Evolutionary conservation across 257 asterid genomes (phyloP), one percentile per base, ranked within the genome.

Genomic region (Ophiorrhiza pumila): DNA sequence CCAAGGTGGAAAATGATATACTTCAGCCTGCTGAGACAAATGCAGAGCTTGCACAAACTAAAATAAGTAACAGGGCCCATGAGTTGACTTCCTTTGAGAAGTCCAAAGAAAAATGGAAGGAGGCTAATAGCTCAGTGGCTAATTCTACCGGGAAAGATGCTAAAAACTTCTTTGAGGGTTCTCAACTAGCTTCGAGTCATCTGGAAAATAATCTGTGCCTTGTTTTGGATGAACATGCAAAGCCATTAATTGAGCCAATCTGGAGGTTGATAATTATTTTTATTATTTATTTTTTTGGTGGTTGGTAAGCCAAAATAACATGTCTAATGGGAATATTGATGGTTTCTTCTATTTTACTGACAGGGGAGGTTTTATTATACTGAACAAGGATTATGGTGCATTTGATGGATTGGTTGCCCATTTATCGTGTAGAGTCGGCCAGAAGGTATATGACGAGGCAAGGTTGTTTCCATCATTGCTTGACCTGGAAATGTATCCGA

Each of bases 401-500:
- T 79, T 83, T 69, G 85, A 83, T 47, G 89, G 81, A 65, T 71
- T 91, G 41, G 65, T 84, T 13, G 95, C 89, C 71, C 96, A 89
- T 76, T 18, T 85, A 66, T 88, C 97, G 20, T 74, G 39, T 66
- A 82, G 71, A 72, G 91, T 92, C 39, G 82, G 93, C 74, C 58
- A 37, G 73, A 84, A 75, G 76, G 97, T 79, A 74, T 75, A 45
- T 13, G 85, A 85, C 18, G 85, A 73, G 69, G 88, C 90, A 11
- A 75, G 46, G 56, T 63, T 65, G 77, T 68, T 91, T 56, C 85
- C 87, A 23, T 62, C 89, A 17, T 73, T 74, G 79, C 88, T 93
- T 74, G 74, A 73, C 27, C 77, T 91, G 49, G 92, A 87, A 85
- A 85, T 91, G 89, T 77, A 83, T 74, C 90, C 94, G 2, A 91